Base-by-base conservation (phyloP, 305 asterid genomes). In the Nicotiana rustica region DNA sequence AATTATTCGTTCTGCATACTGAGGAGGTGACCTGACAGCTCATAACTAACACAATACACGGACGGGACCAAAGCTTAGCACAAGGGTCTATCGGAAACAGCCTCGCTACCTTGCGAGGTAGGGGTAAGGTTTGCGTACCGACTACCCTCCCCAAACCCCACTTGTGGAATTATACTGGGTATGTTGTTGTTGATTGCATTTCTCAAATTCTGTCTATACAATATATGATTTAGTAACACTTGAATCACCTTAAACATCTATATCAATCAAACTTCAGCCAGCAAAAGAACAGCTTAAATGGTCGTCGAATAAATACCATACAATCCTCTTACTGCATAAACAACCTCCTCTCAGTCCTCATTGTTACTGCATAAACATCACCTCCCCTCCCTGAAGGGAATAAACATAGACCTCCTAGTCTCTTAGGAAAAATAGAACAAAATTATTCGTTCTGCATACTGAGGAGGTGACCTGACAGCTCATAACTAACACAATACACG, bases 201-300 rank as follows among this genome's bases (percentile, higher is more conserved):
- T 15, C 67, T 55, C 52, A 10, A 76, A 55, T 31, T 17, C 52
- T 44, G 33, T 55, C 67, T 65, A 76, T 31, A 56, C 49, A 76
- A 55, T 76, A 76, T 29, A 55, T 8, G 52, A 31, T 31, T n/a
- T 52, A 4, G 15, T 17, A 25, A 56, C 67, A 31, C 80, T 76
- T 31, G 67, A 31, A 56, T 17, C 80, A 76, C 52, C 80, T 55
- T 31, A 76, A 64, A 33, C 41, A 31, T 76, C 80, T 76, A 29
- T 31, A 55, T 76, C 15, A 76, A 76, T 31, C 67, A 76, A 31
- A 2, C 31, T 15, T 56, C 66, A 76, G 80, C 31, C 49, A 76
- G 14, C 31, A 5, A 56, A 76, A 56, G 65, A 18, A 76, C 44
- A 14, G 4, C 49, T 17, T 41, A 10, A 76, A 76, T 76, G 52